Evolutionary conservation across 1,284 basidiomycete species (phyloP).

Genomic region (Cryptococcus sp.): DNA sequence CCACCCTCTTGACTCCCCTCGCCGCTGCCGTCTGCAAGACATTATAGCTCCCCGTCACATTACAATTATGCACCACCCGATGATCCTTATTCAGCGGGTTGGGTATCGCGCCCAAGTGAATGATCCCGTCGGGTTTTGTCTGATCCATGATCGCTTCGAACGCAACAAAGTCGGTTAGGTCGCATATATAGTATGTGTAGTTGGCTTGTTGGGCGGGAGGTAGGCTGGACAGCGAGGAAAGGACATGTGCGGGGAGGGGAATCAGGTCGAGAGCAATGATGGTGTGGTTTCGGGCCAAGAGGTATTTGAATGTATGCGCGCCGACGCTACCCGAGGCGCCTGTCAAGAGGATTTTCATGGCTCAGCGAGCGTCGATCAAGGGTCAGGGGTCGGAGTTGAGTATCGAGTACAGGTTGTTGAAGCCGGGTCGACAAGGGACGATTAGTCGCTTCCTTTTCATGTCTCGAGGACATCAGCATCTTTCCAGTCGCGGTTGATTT

Average conservation of each 20-base stretch:
- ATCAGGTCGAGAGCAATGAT: constrained; percentile 36
- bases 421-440: too few species aligned
- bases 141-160: constrained; percentile 24
- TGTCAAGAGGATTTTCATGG: constrained; percentile 43
- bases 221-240: constrained; percentile 3
- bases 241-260: constrained; percentile 3
- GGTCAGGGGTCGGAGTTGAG: not conserved
- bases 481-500: too few species aligned
- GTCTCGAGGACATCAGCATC: too few species aligned
- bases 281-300: constrained; percentile 28
- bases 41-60: constrained; percentile 37
- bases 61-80: constrained; percentile 40
- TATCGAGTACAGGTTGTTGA: not conserved
- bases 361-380: not conserved
- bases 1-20: constrained; percentile 36
- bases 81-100: constrained; percentile 28
- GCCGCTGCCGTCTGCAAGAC: constrained; percentile 40
- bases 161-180: constrained; percentile 25
- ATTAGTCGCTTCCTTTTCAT: too few species aligned
- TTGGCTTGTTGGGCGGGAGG: constrained; percentile 1
- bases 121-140: constrained; percentile 23
- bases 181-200: constrained; percentile 18
- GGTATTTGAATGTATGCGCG: constrained; percentile 15
- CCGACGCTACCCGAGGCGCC: constrained; percentile 40
- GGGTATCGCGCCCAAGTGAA: constrained; percentile 45